These are phyloP conservation scores for Hemisphaericaspora subhashii DNA, from an alignment of 1,139 yeast species.

Conservation along the genomic window DNA sequence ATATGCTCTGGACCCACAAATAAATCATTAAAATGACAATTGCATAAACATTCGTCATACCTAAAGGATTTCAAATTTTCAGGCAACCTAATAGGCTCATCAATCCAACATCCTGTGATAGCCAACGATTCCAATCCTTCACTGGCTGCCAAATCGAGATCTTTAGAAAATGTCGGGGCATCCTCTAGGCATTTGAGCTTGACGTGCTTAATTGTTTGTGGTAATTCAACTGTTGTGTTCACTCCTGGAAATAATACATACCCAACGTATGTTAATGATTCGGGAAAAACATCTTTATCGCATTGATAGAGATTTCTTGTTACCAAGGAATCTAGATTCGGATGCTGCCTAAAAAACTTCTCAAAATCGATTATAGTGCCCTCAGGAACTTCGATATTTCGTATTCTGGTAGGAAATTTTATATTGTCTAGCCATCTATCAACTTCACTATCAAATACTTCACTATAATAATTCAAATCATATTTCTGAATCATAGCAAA, in stretches of 20 bases:
- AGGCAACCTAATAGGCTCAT: neutral
- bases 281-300: neutral
- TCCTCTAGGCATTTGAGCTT: neutral
- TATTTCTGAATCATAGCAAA: constrained; percentile 1
- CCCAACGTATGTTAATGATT: constrained; percentile 1
- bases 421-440: neutral
- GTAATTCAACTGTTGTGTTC: neutral
- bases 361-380: neutral
- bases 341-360: neutral
- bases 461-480: neutral
- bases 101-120: neutral
- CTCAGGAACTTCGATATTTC: neutral
- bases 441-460: neutral
- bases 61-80: constrained; percentile 1
- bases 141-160: constrained; percentile 1
- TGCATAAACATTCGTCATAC: neutral
- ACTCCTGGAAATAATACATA: neutral
- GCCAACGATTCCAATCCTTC: constrained; percentile 1
- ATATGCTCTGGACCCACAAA: neutral
- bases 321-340: neutral
- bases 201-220: neutral
- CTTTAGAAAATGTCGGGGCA: neutral
- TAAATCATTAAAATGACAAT: constrained; percentile 1
- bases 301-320: constrained; percentile 2
- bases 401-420: neutral